Conservation (phyloP, 129 eudicot genomes). For the Artemisia annua region DNA sequence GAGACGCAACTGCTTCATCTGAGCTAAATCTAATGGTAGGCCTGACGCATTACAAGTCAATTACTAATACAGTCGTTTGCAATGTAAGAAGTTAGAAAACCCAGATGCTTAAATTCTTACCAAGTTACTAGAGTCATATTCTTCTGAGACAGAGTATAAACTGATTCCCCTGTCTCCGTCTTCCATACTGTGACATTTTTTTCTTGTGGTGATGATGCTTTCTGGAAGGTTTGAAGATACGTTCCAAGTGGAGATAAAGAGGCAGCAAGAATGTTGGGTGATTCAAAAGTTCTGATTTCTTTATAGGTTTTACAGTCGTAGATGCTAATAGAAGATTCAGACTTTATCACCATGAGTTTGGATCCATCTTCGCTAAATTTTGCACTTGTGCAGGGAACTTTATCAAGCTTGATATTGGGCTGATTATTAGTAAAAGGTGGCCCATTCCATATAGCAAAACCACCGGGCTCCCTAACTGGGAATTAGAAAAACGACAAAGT, state of each 20-base stretch:
- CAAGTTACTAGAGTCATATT: conserved; percentile 81
- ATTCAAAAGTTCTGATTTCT: conserved; percentile 53
- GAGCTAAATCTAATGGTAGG: conserved; percentile 67
- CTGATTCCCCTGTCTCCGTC: conserved; percentile 64
- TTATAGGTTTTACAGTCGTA: conserved; percentile 63
- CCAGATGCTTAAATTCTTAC: conserved; percentile 34
- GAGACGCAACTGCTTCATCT: conserved; percentile 84
- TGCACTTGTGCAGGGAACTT: conserved; percentile 58
- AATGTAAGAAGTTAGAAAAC: conserved; percentile 4
- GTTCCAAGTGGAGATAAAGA: conserved; percentile 82
- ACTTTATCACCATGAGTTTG: conserved; percentile 66
- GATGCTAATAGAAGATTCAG: conserved; percentile 58
- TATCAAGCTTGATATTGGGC: conserved; percentile 62
- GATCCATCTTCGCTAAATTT: conserved; percentile 88
- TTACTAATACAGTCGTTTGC: neutral
- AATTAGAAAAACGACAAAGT: neutral
- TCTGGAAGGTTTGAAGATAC: conserved; percentile 88
- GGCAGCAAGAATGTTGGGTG: conserved; percentile 67
- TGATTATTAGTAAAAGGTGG: conserved; percentile 79
- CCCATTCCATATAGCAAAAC: conserved; percentile 68
- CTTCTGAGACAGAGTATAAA: conserved; percentile 65
- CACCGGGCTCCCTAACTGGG: conserved; percentile 73
- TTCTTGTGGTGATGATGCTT: conserved; percentile 64
- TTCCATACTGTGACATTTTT: conserved; percentile 75
- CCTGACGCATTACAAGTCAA: conserved; percentile 44